These are phyloP conservation scores for Pichia cabralensis DNA, from an alignment of 805 yeast species.

Conservation along the genomic window DNA sequence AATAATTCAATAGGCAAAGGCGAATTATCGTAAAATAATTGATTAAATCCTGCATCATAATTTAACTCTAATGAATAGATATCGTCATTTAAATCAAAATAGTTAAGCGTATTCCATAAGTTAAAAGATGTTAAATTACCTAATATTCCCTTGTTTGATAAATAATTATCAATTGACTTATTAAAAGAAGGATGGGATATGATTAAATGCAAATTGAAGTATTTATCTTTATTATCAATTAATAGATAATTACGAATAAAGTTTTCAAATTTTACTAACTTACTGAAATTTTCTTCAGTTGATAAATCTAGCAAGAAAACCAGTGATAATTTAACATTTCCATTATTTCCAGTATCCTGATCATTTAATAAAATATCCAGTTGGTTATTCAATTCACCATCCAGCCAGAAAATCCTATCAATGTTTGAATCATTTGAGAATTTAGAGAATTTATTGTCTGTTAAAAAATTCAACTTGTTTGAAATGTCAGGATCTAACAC, in stretches of 20 bases:
- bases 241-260: neutral
- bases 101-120: conserved; percentile 4
- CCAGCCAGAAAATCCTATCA: conserved; percentile 20
- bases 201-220: conserved; percentile 3
- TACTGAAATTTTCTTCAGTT: neutral
- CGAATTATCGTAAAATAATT: conserved; percentile 18
- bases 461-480: conserved; percentile 18
- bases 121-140: conserved; percentile 17
- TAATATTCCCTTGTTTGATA: conserved; percentile 18
- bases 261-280: neutral
- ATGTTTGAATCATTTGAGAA: conserved; percentile 19
- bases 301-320: too few relatives aligned
- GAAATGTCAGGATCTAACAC: conserved; percentile 19
- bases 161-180: conserved; percentile 11
- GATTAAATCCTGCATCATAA: conserved; percentile 1
- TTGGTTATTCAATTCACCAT: conserved; percentile 11
- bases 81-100: conserved; percentile 29
- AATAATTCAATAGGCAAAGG: conserved; percentile 36
- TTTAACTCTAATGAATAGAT: conserved; percentile 34
- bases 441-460: conserved; percentile 17
- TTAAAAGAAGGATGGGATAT: conserved; percentile 1
- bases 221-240: neutral
- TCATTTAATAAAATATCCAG: conserved; percentile 5
- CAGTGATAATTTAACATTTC: too few relatives aligned
- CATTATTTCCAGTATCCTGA: neutral